phyloP scores from a whole-genome alignment of 306 rosid genomes.

The Aeschynomene evenia region DNA sequence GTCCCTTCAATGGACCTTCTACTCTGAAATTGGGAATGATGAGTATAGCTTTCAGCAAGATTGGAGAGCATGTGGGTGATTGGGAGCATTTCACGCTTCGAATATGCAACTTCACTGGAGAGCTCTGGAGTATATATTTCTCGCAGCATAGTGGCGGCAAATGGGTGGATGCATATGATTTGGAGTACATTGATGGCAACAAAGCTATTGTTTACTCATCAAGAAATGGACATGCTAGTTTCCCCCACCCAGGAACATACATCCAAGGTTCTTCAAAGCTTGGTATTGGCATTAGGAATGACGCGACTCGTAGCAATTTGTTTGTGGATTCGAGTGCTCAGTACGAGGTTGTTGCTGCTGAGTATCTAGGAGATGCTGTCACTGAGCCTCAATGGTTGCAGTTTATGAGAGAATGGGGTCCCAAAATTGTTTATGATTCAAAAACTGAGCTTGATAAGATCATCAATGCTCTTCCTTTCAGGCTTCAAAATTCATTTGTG shows the following conservation, averaged over 20 bases:
- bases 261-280: constrained; percentile 49
- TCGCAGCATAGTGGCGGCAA: constrained; percentile 50
- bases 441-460: constrained; percentile 44
- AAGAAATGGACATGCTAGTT: constrained; percentile 44
- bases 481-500: constrained; percentile 26
- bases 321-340: constrained; percentile 38
- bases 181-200: constrained; percentile 40
- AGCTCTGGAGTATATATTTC: constrained; percentile 45
- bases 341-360: constrained; percentile 40
- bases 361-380: constrained; percentile 42
- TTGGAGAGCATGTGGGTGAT: constrained; percentile 77
- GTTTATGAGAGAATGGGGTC: constrained; percentile 50
- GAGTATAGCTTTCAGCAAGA: constrained; percentile 48
- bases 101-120: constrained; percentile 43
- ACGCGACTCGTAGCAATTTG: constrained; percentile 31
- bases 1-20: constrained; percentile 90
- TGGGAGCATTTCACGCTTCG: constrained; percentile 90
- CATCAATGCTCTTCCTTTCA: constrained; percentile 34
- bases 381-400: constrained; percentile 49
- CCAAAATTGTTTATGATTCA: constrained; percentile 43
- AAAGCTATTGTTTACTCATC: constrained; percentile 45
- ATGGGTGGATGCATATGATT: constrained; percentile 42
- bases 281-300: constrained; percentile 43
- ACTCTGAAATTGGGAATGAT: constrained; percentile 65
- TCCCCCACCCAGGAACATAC: constrained; percentile 40